Conservation (phyloP, 164 flowering plant genomes). For the Sedum album region DNA sequence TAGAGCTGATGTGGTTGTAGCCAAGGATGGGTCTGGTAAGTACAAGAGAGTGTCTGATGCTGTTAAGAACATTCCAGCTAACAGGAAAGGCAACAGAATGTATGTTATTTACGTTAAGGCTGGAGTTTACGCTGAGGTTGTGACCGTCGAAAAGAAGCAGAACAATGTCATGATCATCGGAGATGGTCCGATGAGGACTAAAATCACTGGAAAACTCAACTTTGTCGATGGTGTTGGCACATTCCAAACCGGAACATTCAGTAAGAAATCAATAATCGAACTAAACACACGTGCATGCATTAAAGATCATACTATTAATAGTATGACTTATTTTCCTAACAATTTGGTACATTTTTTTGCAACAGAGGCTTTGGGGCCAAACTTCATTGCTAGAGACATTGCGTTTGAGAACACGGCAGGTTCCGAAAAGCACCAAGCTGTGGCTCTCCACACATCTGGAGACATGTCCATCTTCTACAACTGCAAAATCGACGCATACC, state of each 20-base stretch:
- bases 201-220: slow-evolving; percentile 50
- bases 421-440: slow-evolving; percentile 58
- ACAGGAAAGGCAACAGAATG: slow-evolving; percentile 11
- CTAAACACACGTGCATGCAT: not conserved
- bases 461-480: slow-evolving; percentile 56
- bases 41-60: slow-evolving; percentile 54
- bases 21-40: slow-evolving; percentile 66
- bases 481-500: slow-evolving; percentile 64
- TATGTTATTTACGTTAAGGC: slow-evolving; percentile 58
- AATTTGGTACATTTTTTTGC: not conserved
- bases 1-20: slow-evolving; percentile 43
- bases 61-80: slow-evolving; percentile 32
- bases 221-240: slow-evolving; percentile 42
- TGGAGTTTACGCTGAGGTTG: slow-evolving; percentile 60
- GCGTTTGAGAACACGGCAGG: slow-evolving; percentile 82
- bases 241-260: slow-evolving; percentile 57
- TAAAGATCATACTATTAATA: not conserved
- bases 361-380: slow-evolving; percentile 38
- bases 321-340: not conserved
- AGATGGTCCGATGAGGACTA: slow-evolving; percentile 71
- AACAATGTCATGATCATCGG: slow-evolving; percentile 53
- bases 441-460: slow-evolving; percentile 50
- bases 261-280: slow-evolving; percentile 9
- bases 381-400: slow-evolving; percentile 66
- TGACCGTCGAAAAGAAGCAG: slow-evolving; percentile 27